Conservation (phyloP, 495 filamentous ascomycete genomes). For the Mycothermus thermophilus region DNA sequence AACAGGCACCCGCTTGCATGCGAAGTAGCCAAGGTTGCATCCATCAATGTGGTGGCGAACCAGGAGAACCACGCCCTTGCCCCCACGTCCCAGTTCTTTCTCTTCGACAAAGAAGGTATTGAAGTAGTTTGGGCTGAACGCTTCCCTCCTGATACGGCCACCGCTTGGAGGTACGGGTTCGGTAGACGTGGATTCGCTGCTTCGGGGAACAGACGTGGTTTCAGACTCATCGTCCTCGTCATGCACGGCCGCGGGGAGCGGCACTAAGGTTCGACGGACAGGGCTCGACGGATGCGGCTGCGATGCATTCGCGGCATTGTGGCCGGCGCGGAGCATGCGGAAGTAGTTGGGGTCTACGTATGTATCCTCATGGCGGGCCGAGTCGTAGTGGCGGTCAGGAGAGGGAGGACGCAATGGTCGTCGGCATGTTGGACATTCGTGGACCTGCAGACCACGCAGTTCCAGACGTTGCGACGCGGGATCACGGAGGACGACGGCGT, state of each 20-base stretch:
- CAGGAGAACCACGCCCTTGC: constrained; percentile 85
- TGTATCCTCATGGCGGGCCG: constrained; percentile 36
- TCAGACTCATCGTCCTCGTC: constrained; percentile 13
- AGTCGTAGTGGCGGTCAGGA: constrained; percentile 34
- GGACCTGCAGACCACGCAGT: constrained; percentile 49
- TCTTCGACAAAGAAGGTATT: constrained; percentile 83
- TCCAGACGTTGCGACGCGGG: constrained; percentile 71
- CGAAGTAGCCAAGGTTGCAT: constrained; percentile 74
- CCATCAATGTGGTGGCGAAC: constrained; percentile 84
- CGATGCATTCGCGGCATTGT: constrained; percentile 9
- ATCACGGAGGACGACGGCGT: constrained; percentile 85
- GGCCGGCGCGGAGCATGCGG: constrained; percentile 61
- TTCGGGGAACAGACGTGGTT: too few species aligned
- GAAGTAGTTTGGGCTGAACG: constrained; percentile 88
- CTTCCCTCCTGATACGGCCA: constrained; percentile 61
- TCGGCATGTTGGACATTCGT: constrained; percentile 80
- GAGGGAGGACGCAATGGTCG: constrained; percentile 50
- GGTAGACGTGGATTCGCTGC: too few species aligned
- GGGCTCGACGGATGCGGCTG: constrained; percentile 31
- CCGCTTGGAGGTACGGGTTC: constrained; percentile 32
- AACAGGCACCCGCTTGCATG: constrained; percentile 92
- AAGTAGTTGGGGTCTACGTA: constrained; percentile 90
- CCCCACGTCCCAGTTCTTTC: constrained; percentile 69
- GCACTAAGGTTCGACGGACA: constrained; percentile 33
- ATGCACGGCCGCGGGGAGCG: constrained; percentile 21